Conservation (phyloP, 495 filamentous ascomycete species). For the Thozetella sp. region DNA sequence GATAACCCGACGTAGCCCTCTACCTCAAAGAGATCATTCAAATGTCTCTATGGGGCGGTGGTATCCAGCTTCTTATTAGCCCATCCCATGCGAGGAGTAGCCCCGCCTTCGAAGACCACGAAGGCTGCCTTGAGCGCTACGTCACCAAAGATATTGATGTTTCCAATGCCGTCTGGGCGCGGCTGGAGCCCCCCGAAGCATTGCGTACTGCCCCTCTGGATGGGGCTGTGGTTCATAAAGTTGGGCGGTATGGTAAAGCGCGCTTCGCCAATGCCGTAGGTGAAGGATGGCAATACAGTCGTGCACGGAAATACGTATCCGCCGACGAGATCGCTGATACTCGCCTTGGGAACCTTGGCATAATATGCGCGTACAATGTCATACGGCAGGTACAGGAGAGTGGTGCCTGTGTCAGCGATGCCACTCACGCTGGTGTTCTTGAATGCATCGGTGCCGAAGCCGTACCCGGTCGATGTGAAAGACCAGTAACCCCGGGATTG, state of each 20-base stretch:
- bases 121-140: constrained; percentile 75
- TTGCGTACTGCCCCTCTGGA: constrained; percentile 20
- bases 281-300: constrained; percentile 58
- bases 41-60: too few relatives aligned
- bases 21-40: too few relatives aligned
- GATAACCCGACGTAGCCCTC: too few relatives aligned
- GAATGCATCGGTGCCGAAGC: constrained; percentile 43
- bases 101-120: constrained; percentile 62
- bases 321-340: constrained; percentile 40
- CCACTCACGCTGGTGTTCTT: constrained; percentile 35
- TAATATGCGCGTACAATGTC: constrained; percentile 63
- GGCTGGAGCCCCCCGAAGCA: constrained; percentile 67
- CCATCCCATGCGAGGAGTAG: neutral
- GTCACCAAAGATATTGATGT: constrained; percentile 73
- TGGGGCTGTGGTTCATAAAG: constrained; percentile 51
- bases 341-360: constrained; percentile 46
- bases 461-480: constrained; percentile 63
- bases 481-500: constrained; percentile 65
- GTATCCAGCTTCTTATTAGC: neutral
- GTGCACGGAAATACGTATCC: constrained; percentile 70
- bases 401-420: constrained; percentile 69
- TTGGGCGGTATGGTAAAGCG: constrained; percentile 48
- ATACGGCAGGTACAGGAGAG: constrained; percentile 60
- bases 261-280: constrained; percentile 47
- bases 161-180: constrained; percentile 56